Evolutionary conservation across 176 grass and related monocot species (phyloP), one percentile per base, ranked within the genome.

Genomic region (Musa itinerans): DNA sequence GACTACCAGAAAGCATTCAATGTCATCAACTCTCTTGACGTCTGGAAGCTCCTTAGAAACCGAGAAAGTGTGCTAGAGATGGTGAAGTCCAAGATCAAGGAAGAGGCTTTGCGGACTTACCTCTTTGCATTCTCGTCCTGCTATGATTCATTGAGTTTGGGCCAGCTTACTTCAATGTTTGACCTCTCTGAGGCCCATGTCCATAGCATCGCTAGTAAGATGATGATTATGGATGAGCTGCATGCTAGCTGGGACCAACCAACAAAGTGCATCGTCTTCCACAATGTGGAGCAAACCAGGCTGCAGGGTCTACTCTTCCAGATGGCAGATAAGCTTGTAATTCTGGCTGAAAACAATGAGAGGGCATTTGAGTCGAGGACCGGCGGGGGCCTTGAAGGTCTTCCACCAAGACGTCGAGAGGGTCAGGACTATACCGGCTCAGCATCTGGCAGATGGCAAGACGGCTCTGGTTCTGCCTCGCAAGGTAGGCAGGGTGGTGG

Each of bases 191-290:
- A 97, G 78, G 72, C 73, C 20, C 89, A 88, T 34, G 88, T 63
- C 9, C 90, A 97, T 77, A 93, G 93, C 67, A 84, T 93, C 63
- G 81, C 85, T 74, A 93, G 93, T 76, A 97, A 90, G 83, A 93
- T 97, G 93, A 97, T 97, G 85, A 89, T 97, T 81, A 84, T 85
- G 24, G 93, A 97, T 55, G 93, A 93, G 68, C 88, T 97, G 59
- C 86, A 90, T 54, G 87, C 93, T 11, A 97, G 90, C 63, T 97
- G 93, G 93, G 85, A 97, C 71, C 93, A 97, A 58, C 93, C 90
- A 26, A 93, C 87, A 14, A 89, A 83, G 76, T 97, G 93, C 70
- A 81, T 97, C 0, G 72, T 93, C 75, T 97, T 97, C 90, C 93
- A 97, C 54, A 93, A 88, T 53, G 85, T 97, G 49, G 93, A 90